Evolutionary conservation across 2,329 filamentous ascomycete species (phyloP), one percentile per base, ranked within the genome.

Genomic region (Purpureocillium takamizusanense): DNA sequence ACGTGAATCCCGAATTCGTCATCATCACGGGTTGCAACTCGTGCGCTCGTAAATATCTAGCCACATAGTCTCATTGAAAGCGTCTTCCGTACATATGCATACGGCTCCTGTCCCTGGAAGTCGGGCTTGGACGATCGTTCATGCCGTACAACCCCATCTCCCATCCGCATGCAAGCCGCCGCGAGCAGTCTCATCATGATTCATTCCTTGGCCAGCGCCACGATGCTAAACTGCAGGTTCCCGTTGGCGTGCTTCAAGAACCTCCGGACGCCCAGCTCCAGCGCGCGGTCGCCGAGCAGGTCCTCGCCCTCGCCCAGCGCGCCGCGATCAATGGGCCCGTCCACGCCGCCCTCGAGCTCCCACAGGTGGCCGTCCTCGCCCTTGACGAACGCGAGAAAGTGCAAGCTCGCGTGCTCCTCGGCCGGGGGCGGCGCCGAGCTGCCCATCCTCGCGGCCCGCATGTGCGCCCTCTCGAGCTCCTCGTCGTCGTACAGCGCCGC

Each of bases 371-470:
- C 70, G 38, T 81, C 74, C 48, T 73, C 69, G 4, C 65, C 66
- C 60, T 83, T 87, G 35, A 89, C 79, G 54, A 89, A 92, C 31
- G 83, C 83, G 30, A 94, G 81, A 51, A 88, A 94, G 57, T 94
- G 86, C 45, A 86, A 67, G 33, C 84, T 82, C 1, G 78, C 66
- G 23, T 69, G 67, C 34, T 75, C 76, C 11, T 80, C 72, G 10
- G 78, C 76, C 14, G 63, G 53, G 2, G 82, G 82, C 1, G 82
- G 74, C 12, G 58, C 57, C 0, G 83, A 85, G 53, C 86, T 83
- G 1, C 87, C 87, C 31, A 68, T 60, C 2, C 63, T 63, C 4
- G 83, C 86, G 5, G 83, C 85, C 38, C 72, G 71, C 49, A 79
- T 78, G 60, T 92, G 85, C 1, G 83, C 84, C 35, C 68, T 72